Conservation (phyloP, 208 protist species). For the Spongospora subterranea region DNA sequence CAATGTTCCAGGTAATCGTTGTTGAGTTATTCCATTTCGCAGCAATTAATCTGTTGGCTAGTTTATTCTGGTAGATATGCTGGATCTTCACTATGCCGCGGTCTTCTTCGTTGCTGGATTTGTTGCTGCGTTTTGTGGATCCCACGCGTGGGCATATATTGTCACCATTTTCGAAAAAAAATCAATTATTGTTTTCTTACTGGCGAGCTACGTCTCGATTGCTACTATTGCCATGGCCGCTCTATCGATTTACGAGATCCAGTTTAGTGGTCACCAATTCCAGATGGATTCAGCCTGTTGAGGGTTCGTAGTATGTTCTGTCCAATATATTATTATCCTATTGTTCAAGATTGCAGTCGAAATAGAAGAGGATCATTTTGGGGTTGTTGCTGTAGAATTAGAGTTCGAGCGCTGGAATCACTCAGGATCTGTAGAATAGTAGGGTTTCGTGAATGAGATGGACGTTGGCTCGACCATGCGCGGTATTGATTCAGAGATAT, state of each 20-base stretch:
- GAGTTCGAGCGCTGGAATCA: too few relatives aligned
- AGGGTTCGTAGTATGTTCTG: too few relatives aligned
- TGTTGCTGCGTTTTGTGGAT: slow-evolving; percentile 7
- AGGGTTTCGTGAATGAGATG: too few relatives aligned
- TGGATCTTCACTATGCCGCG: neutral
- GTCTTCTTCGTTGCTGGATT: slow-evolving; percentile 31
- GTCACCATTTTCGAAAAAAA: neutral
- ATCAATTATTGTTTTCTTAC: slow-evolving; percentile 36
- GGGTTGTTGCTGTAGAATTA: too few relatives aligned
- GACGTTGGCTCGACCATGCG: too few relatives aligned
- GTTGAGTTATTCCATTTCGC: neutral
- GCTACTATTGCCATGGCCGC: slow-evolving; percentile 20
- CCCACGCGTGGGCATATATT: neutral
- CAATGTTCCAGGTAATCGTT: slow-evolving; percentile 31
- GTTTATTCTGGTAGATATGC: slow-evolving; percentile 46
- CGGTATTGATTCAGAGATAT: too few relatives aligned
- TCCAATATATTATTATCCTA: too few relatives aligned
- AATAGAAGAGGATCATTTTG: too few relatives aligned
- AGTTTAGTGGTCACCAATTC: too few relatives aligned
- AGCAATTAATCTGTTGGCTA: neutral
- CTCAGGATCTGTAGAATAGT: too few relatives aligned
- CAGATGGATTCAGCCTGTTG: too few relatives aligned
- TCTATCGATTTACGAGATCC: slow-evolving; percentile 25
- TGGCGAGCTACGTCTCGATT: slow-evolving; percentile 5
- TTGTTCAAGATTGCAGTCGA: too few relatives aligned